Evolutionary conservation across 129 eudicot species (phyloP).

Genomic region (Escallonia herrerae): DNA sequence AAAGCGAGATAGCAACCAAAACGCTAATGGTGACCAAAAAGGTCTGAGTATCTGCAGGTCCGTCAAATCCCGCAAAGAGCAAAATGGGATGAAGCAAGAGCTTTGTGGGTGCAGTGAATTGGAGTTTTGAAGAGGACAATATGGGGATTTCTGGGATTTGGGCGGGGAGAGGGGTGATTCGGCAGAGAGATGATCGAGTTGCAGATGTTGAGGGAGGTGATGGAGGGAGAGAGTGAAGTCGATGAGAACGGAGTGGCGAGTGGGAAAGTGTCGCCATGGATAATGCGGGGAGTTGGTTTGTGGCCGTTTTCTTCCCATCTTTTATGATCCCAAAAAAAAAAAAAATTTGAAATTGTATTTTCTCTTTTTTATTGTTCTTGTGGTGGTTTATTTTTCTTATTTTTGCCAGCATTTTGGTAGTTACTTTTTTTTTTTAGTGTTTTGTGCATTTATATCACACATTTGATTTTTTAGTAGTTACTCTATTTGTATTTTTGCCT

Average conservation of each 20-base stretch:
- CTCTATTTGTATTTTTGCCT: too few species aligned
- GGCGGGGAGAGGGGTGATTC: constrained; percentile 17
- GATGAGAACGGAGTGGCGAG: neutral
- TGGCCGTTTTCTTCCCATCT: too few species aligned
- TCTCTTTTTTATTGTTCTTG: too few species aligned
- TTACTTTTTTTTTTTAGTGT: too few species aligned
- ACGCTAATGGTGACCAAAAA: constrained; percentile 76
- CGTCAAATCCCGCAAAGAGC: constrained; percentile 46
- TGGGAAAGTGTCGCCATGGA: neutral
- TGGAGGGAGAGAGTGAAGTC: neutral
- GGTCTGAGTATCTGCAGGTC: constrained; percentile 78
- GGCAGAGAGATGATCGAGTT: constrained; percentile 25
- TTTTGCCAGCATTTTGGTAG: too few species aligned
- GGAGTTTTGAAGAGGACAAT: constrained; percentile 24
- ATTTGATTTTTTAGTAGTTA: too few species aligned
- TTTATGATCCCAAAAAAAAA: too few species aligned
- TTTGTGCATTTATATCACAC: too few species aligned
- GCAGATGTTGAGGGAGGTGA: constrained; percentile 25
- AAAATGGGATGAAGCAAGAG: constrained; percentile 49
- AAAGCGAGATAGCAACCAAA: constrained; percentile 76
- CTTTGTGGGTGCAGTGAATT: constrained; percentile 13
- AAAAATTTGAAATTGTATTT: too few species aligned
- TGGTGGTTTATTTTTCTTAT: too few species aligned
- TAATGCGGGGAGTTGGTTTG: neutral
- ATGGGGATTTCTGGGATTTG: constrained; percentile 36